phyloP scores from a whole-genome alignment of 2,329 filamentous ascomycete species.

The Penicillium psychrosexuale region DNA sequence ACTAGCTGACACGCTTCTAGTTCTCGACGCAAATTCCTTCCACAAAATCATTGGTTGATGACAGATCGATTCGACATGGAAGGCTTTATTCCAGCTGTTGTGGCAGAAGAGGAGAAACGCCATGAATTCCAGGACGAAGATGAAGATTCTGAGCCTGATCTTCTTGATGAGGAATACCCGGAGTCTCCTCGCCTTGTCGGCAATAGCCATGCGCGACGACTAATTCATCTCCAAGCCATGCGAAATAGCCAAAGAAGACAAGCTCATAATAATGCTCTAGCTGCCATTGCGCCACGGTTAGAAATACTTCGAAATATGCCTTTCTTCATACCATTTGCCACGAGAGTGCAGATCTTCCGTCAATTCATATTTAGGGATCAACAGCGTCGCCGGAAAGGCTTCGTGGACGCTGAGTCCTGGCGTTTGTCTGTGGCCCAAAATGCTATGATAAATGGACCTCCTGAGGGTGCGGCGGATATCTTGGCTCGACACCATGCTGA shows the following conservation, averaged over 20 bases:
- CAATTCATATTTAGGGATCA: slow-evolving; percentile 89
- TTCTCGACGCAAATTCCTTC: slow-evolving; percentile 80
- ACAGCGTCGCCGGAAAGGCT: slow-evolving; percentile 63
- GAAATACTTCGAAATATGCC: slow-evolving; percentile 95
- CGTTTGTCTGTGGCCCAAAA: slow-evolving; percentile 57
- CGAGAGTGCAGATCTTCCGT: slow-evolving; percentile 85
- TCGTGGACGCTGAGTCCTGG: slow-evolving; percentile 72
- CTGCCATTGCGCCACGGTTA: slow-evolving; percentile 77
- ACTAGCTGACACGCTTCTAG: slow-evolving; percentile 22
- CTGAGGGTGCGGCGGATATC: slow-evolving; percentile 37
- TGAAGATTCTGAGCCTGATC: slow-evolving; percentile 54
- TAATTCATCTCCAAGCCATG: slow-evolving; percentile 60
- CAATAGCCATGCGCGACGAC: slow-evolving; percentile 60
- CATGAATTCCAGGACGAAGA: slow-evolving; percentile 65
- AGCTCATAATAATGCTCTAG: slow-evolving; percentile 67
- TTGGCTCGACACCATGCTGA: slow-evolving; percentile 67
- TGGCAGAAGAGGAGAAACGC: slow-evolving; percentile 76
- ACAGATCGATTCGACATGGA: slow-evolving; percentile 82
- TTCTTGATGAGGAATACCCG: slow-evolving; percentile 37
- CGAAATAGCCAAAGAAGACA: slow-evolving; percentile 63
- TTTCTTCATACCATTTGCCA: slow-evolving; percentile 91
- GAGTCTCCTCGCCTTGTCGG: slow-evolving; percentile 48
- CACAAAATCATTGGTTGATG: slow-evolving; percentile 90
- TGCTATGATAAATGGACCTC: slow-evolving; percentile 41
- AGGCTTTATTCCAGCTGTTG: slow-evolving; percentile 79